Percentiles rank a stretch among this genome's conserved stretches.
Conservation (phyloP, 352 stramenopile species). For the Elongisporangium prolatum region DNA sequence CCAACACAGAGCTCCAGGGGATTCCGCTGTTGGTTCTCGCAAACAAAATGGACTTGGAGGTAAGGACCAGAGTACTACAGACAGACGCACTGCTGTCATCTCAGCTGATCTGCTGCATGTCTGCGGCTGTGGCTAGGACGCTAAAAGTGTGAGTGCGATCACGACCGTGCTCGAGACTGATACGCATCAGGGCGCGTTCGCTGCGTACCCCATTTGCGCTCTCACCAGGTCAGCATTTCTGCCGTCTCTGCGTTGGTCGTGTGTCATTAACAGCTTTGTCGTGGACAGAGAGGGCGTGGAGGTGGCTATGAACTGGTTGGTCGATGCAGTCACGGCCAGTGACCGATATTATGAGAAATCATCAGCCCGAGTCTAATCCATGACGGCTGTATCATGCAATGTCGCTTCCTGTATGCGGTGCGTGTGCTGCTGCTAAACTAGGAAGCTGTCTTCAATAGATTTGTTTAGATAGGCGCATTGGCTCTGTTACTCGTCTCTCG, state of each 20-base stretch:
- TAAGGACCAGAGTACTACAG: neutral
- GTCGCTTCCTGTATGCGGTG: neutral
- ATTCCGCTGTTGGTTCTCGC: slow-evolving; percentile 87
- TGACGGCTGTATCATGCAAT: neutral
- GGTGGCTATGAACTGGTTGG: slow-evolving; percentile 66
- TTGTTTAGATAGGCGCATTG: neutral
- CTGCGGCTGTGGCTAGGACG: slow-evolving; percentile 15
- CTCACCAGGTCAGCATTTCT: slow-evolving; percentile 32
- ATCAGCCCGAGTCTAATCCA: slow-evolving; percentile 3
- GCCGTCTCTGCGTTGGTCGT: neutral
- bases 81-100: neutral
- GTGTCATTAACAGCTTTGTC: neutral
- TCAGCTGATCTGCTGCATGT: neutral
- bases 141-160: slow-evolving; percentile 35
- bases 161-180: slow-evolving; percentile 39
- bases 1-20: slow-evolving; percentile 67
- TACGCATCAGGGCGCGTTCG: slow-evolving; percentile 27
- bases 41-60: slow-evolving; percentile 90
- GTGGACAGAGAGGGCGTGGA: slow-evolving; percentile 56
- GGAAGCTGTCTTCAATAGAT: neutral
- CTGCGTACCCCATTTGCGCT: slow-evolving; percentile 52
- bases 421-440: neutral
- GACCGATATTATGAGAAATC: slow-evolving; percentile 61
- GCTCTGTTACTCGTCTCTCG: neutral
- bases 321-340: slow-evolving; percentile 63